Conservation (phyloP, 208 protist genomes). For the Leishmania tropica region DNA sequence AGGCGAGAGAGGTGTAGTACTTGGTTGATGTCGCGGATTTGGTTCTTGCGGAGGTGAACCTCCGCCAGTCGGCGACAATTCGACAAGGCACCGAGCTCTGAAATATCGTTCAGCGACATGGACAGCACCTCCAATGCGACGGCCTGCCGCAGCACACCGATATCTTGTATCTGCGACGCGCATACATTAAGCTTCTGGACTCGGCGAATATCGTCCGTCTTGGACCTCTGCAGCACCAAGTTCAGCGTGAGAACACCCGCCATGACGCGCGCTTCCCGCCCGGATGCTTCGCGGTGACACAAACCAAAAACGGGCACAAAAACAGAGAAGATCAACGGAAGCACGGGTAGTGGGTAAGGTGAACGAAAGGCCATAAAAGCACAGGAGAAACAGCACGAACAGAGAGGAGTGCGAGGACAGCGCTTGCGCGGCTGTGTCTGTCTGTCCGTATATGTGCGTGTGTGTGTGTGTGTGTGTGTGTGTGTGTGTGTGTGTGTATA, state of each 20-base stretch:
- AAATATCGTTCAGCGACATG: conserved; percentile 88
- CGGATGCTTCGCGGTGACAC: not conserved
- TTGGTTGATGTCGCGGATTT: conserved; percentile 86
- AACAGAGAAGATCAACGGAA: not conserved
- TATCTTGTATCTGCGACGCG: conserved; percentile 77
- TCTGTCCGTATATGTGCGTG: not conserved
- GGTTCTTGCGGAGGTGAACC: conserved; percentile 87
- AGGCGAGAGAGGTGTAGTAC: conserved; percentile 83
- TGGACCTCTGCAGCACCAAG: conserved; percentile 83
- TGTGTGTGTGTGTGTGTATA: not conserved
- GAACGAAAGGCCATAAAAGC: conserved; percentile 10
- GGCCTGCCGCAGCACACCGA: conserved; percentile 76
- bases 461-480: not conserved
- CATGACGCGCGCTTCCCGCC: conserved; percentile 36
- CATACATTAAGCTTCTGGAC: conserved; percentile 91
- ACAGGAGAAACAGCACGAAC: not conserved
- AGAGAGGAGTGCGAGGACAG: conserved; percentile 15
- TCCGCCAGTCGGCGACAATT: conserved; percentile 70
- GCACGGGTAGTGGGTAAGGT: not conserved
- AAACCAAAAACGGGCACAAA: conserved; percentile 1
- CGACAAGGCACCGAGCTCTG: conserved; percentile 71
- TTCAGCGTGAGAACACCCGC: conserved; percentile 84
- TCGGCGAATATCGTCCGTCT: conserved; percentile 75
- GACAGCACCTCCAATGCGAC: conserved; percentile 81
- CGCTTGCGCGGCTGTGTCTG: no score